phyloP scores from a whole-genome alignment of 306 rosid genomes.

The Quercus berberidifolia region DNA sequence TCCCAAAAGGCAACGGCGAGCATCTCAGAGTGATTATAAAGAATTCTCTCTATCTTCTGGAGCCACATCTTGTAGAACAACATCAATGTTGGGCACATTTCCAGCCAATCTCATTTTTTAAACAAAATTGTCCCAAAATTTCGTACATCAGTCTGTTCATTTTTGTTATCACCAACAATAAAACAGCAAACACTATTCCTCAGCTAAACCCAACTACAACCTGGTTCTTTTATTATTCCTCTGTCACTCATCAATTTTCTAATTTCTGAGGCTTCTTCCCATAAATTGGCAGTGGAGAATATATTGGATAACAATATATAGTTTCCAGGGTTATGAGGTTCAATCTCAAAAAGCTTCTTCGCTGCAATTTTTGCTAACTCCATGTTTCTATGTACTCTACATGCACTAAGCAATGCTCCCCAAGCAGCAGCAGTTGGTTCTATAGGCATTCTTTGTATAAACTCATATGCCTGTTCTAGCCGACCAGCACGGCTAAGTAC shows the following conservation, averaged over 20 bases:
- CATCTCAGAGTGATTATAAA: constrained; percentile 49
- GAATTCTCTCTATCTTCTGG: constrained; percentile 49
- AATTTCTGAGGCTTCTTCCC: no score
- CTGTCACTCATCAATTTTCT: constrained; percentile 25
- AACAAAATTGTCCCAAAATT: constrained; percentile 36
- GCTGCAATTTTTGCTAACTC: constrained; percentile 48
- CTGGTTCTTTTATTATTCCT: constrained; percentile 51
- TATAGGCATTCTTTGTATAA: constrained; percentile 42
- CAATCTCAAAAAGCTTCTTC: constrained; percentile 39
- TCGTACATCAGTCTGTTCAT: constrained; percentile 23
- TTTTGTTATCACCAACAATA: constrained; percentile 49
- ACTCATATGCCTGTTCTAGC: constrained; percentile 43
- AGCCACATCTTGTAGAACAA: constrained; percentile 58
- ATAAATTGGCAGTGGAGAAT: constrained; percentile 35
- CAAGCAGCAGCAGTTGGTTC: constrained; percentile 54
- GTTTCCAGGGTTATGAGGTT: constrained; percentile 50
- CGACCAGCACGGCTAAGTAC: constrained; percentile 41
- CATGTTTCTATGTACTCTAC: constrained; percentile 48
- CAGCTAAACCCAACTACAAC: constrained; percentile 59
- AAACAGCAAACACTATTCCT: constrained; percentile 37
- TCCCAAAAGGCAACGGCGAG: constrained; percentile 50
- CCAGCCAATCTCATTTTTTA: constrained; percentile 49
- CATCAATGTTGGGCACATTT: constrained; percentile 46
- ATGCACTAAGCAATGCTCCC: constrained; percentile 57
- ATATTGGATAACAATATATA: constrained; percentile 40